These are phyloP conservation scores for Penicillium argentinense DNA, from an alignment of 495 filamentous ascomycete species.

Conservation along the genomic window DNA sequence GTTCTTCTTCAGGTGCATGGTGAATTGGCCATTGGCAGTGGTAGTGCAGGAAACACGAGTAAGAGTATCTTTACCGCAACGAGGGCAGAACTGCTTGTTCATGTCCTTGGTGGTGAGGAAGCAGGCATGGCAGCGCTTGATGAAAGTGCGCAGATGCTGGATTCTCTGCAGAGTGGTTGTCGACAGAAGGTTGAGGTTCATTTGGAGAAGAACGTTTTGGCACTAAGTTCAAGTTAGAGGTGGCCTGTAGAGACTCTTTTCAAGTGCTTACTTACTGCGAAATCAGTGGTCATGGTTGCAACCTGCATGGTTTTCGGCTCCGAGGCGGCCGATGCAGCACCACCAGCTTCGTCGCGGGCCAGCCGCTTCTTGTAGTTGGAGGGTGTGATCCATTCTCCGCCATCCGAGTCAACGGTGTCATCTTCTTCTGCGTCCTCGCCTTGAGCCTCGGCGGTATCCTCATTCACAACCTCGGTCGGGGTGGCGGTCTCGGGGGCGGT, in stretches of 20 bases:
- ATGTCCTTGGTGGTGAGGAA: conserved; percentile 84
- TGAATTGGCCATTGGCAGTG: conserved; percentile 75
- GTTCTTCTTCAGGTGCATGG: conserved; percentile 87
- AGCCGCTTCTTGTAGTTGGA: conserved; percentile 85
- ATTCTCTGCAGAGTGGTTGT: conserved; percentile 69
- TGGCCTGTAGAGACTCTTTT: not conserved
- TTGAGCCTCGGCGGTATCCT: conserved; percentile 23
- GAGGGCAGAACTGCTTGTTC: conserved; percentile 88
- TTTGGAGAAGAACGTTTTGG: conserved; percentile 91
- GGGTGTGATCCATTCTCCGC: conserved; percentile 92
- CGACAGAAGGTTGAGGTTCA: conserved; percentile 90
- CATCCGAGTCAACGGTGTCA: conserved; percentile 59
- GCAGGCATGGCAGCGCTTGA: conserved; percentile 92
- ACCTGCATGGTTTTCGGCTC: conserved; percentile 69
- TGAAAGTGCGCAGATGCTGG: conserved; percentile 75
- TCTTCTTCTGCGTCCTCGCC: conserved; percentile 41
- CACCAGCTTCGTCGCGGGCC: conserved; percentile 57
- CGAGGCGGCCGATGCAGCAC: conserved; percentile 40
- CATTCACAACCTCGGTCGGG: conserved; percentile 2
- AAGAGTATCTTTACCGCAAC: conserved; percentile 84
- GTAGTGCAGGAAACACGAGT: conserved; percentile 86
- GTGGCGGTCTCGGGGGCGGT: not conserved
- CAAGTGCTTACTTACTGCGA: conserved; percentile 60
- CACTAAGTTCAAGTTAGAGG: conserved; percentile 30
- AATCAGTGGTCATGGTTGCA: conserved; percentile 89